Evolutionary conservation across 768 basidiomycete species (phyloP).

Genomic region (Boletus rex-veris): DNA sequence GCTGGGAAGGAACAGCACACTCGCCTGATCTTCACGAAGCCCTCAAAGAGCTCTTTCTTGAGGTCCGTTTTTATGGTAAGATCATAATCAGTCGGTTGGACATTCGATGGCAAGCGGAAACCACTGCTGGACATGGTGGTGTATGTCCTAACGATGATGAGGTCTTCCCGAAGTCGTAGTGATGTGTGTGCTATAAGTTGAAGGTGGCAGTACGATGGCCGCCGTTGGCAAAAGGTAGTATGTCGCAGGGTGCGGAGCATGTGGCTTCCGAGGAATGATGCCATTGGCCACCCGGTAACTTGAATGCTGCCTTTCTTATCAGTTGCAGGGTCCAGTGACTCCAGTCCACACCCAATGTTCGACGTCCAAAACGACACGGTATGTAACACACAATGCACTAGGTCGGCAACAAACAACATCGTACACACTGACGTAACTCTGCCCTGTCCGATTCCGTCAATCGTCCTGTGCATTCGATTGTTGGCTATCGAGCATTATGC

Average conservation of each 20-base stretch:
- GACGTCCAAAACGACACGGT: too few species aligned
- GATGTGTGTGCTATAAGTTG: background rate
- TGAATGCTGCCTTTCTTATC: too few species aligned
- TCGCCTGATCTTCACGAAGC: constrained; percentile 69
- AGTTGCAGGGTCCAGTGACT: too few species aligned
- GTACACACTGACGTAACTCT: too few species aligned
- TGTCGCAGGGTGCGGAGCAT: constrained; percentile 4
- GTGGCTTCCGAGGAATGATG: constrained; percentile 1
- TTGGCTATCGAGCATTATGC: constrained; percentile 4
- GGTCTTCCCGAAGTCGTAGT: background rate
- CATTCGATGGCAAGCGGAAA: constrained; percentile 59
- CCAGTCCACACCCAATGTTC: too few species aligned
- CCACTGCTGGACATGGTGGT: constrained; percentile 15
- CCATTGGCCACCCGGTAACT: constrained; percentile 8
- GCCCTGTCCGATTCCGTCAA: background rate
- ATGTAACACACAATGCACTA: too few species aligned
- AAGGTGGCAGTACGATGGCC: background rate
- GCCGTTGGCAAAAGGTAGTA: background rate
- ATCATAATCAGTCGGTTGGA: constrained; percentile 75
- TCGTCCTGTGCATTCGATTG: background rate
- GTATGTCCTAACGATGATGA: constrained; percentile 1
- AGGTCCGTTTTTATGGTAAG: constrained; percentile 80
- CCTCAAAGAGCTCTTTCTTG: constrained; percentile 68
- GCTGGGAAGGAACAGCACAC: constrained; percentile 18
- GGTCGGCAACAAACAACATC: too few species aligned